These are phyloP conservation scores for Voacanga thouarsii DNA, from an alignment of 257 asterid species.

Conservation along the genomic window DNA sequence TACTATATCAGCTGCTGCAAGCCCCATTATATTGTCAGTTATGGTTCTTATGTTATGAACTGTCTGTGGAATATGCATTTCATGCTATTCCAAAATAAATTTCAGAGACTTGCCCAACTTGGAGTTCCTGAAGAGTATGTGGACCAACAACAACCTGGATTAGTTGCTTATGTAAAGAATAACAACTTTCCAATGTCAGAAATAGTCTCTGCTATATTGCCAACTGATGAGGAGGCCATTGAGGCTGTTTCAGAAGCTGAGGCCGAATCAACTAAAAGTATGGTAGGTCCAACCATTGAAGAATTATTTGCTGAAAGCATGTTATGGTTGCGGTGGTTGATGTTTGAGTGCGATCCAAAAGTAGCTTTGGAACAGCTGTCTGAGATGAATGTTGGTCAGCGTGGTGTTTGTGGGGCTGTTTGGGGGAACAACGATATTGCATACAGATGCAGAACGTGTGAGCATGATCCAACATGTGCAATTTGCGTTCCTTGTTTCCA, in stretches of 20 bases:
- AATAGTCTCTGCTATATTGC: conserved; percentile 65
- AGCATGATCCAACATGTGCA: conserved; percentile 95
- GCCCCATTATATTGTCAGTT: neutral
- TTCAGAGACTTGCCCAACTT: conserved; percentile 69
- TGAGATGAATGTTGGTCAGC: conserved; percentile 50
- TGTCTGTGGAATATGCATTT: neutral
- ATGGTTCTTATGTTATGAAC: neutral
- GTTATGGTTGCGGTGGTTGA: conserved; percentile 88
- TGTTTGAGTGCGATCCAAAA: conserved; percentile 79
- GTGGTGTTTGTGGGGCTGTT: conserved; percentile 92
- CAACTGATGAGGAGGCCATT: conserved; percentile 52
- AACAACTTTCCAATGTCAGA: conserved; percentile 40
- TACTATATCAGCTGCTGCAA: neutral
- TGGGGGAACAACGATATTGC: conserved; percentile 95
- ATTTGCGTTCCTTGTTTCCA: conserved; percentile 94
- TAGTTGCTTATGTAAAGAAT: conserved; percentile 59
- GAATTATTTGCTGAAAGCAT: conserved; percentile 55
- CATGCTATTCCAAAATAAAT: conserved; percentile 11
- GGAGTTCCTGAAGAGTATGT: conserved; percentile 59
- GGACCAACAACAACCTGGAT: conserved; percentile 48
- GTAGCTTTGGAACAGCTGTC: conserved; percentile 56
- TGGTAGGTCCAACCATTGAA: conserved; percentile 28
- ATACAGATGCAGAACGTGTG: conserved; percentile 88
- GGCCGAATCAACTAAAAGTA: conserved; percentile 22
- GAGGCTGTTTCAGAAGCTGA: conserved; percentile 28